Evolutionary conservation across 306 rosid genomes (phyloP), one percentile per base, ranked within the genome.

Genomic region (Astragalus membranaceus): DNA sequence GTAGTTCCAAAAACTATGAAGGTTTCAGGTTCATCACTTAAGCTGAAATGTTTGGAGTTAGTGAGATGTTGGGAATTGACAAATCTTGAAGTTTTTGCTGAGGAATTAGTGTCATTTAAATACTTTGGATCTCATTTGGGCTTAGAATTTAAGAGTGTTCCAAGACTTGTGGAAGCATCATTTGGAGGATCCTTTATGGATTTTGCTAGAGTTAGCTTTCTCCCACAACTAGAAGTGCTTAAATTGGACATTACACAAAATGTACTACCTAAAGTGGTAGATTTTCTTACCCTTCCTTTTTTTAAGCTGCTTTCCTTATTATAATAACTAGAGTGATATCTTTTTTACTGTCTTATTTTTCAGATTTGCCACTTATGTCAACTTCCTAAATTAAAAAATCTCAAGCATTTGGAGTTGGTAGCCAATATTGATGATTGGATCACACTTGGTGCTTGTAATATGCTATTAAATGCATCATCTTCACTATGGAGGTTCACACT

Each of bases 161-260:
- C 84, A 57, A 36, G 67, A 33, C 84, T 80, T 14, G 36, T 50
- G 71, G 81, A 65, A 75, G 81, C 78, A 23, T 6, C 75, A 32
- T 65, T 70, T 58, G 81, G 84, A 71, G 84, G 81, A 51, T 14
- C 64, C 16, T 80, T 37, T 16, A 46, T 62, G n/a, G 32, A 41
- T 4, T 70, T 75, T 64, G 49, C 5, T 23, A 47, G 57, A 65
- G 63, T 57, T 57, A 57, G 81, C 36, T 71, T 70, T 71, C 35
- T 75, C n/a, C 65, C 54, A 3, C 81, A 75, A 43, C 10, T 80
- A 43, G 35, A 58, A 75, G 63, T 75, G 61, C 81, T 80, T 43
- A 80, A 71, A 65, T 15, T 80, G 74, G 81, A 80, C 42, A 71
- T 75, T 10, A 64, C 80, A 57, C 61, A 64, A 58, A 75, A 57